Evolutionary conservation across 345 rosid genomes (phyloP), one percentile per base, ranked within the genome.

Genomic region (Hypericum perforatum): DNA sequence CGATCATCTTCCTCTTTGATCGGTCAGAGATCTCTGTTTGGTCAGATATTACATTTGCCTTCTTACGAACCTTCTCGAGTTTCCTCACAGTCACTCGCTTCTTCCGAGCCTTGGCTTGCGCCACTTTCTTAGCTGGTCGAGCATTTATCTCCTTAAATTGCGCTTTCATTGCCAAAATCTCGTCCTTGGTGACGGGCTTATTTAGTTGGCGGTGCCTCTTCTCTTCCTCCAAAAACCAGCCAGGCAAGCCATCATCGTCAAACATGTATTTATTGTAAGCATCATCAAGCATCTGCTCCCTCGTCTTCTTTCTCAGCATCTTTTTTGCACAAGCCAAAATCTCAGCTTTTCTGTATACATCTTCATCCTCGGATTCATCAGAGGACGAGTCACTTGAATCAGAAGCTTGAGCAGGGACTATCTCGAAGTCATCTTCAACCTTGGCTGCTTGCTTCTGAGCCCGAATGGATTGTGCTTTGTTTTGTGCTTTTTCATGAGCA

Each of bases 81-180:
- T 78, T 92, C 70, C 75, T 81, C 75, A 60, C 59, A 7, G 86
- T 83, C 8, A 73, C 71, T 43, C 84, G 72, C 73, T 88, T 92
- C 89, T 88, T 88, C 58, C 96, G 56, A 22, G 90, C 95, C 64
- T 92, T 92, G 55, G 98, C 98, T 69, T 92, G 75, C 0, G 86
- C 95, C 57, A 92, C 97, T 59, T 92, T 92, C 89, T 92, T 92
- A 9, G 97, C 94, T 15, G 97, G 91, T 16, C 97, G 82, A 32
- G 95, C 91, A 56, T 92, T 70, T 32, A 92, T 88, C 66, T 85
- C 98, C 68, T 67, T 92, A 75, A 88, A 85, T 59, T 81, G 95
- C 37, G 97, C 97, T 65, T 59, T 74, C 88, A 88, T 83, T 22
- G 97, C 98, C 43, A 66, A 74, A 13, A 92, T 68, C 71, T 92